Conservation (phyloP, 1,284 basidiomycete genomes). For the Thecaphora thlaspeos region DNA sequence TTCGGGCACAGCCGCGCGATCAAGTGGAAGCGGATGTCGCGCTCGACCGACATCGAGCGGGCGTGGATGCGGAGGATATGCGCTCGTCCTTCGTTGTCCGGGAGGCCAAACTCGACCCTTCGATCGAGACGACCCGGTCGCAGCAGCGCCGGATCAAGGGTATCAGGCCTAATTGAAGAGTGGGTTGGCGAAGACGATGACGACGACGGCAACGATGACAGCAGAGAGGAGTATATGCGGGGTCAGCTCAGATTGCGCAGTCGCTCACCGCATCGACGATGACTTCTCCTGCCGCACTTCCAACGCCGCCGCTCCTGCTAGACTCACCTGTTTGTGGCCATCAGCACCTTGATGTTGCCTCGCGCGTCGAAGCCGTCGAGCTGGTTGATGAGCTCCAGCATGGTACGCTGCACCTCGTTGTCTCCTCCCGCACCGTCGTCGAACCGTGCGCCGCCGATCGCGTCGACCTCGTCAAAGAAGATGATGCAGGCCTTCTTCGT, state of each 20-base stretch:
- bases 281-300: too few species aligned
- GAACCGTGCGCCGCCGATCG: constrained; percentile 97
- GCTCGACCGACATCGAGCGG: constrained; percentile 90
- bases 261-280: too few species aligned
- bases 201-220: background rate
- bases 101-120: constrained; percentile 90
- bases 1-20: constrained; percentile 96
- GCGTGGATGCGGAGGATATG: constrained; percentile 97
- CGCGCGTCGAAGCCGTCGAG: constrained; percentile 96
- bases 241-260: too few species aligned
- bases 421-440: constrained; percentile 99
- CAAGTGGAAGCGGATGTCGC: constrained; percentile 95
- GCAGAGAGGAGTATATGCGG: too few species aligned
- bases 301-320: too few species aligned
- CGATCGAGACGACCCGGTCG: constrained; percentile 95
- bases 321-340: constrained; percentile 80
- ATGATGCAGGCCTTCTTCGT: constrained; percentile 99
- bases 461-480: constrained; percentile 98
- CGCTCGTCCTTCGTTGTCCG: constrained; percentile 92
- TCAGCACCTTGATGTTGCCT: constrained; percentile 98
- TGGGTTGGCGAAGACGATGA: constrained; percentile 54
- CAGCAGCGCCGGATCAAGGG: constrained; percentile 91
- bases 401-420: constrained; percentile 99
- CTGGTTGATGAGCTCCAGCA: constrained; percentile 99
- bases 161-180: constrained; percentile 96